A percentile compares a stretch with the other conserved stretches of the same genome.
Evolutionary conservation across 805 yeast species (phyloP).

Genomic region (Wickerhamomyces ciferrii): DNA sequence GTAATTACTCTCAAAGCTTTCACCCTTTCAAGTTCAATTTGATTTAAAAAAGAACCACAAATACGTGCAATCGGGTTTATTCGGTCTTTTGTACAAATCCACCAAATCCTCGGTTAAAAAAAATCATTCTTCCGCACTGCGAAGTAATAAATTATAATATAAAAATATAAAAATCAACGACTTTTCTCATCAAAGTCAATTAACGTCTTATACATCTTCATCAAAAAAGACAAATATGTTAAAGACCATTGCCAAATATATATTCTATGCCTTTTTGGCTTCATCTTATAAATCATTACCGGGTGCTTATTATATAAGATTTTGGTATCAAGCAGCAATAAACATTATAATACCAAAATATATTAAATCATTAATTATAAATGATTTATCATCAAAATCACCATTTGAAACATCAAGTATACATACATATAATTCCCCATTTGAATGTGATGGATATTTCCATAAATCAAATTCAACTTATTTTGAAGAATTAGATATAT

Average conservation of each 20-base stretch:
- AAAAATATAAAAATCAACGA: too few species aligned
- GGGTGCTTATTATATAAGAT: constrained; percentile 57
- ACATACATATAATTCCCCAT: constrained; percentile 57
- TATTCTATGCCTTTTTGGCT: constrained; percentile 18
- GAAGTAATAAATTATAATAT: too few species aligned
- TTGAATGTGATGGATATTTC: constrained; percentile 81
- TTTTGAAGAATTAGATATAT: constrained; percentile 73
- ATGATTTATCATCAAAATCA: constrained; percentile 4
- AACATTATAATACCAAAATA: constrained; percentile 34
- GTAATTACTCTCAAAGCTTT: too few species aligned
- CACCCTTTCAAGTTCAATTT: too few species aligned
- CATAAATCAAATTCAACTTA: constrained; percentile 90
- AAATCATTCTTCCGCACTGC: too few species aligned
- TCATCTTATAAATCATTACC: constrained; percentile 64
- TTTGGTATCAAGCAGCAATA: constrained; percentile 42
- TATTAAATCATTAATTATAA: constrained; percentile 5
- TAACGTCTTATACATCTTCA: too few species aligned
- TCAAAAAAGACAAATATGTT: too few species aligned
- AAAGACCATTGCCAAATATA: constrained; percentile 3
- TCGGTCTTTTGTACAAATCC: too few species aligned
- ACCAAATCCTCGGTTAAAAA: too few species aligned
- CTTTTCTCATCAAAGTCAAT: too few species aligned
- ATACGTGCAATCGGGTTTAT: too few species aligned
- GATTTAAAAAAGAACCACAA: too few species aligned
- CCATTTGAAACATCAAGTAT: constrained; percentile 38